Evolutionary conservation across 495 filamentous ascomycete genomes (phyloP), one percentile per base, ranked within the genome.

Genomic region (Penicillium cataractarum): DNA sequence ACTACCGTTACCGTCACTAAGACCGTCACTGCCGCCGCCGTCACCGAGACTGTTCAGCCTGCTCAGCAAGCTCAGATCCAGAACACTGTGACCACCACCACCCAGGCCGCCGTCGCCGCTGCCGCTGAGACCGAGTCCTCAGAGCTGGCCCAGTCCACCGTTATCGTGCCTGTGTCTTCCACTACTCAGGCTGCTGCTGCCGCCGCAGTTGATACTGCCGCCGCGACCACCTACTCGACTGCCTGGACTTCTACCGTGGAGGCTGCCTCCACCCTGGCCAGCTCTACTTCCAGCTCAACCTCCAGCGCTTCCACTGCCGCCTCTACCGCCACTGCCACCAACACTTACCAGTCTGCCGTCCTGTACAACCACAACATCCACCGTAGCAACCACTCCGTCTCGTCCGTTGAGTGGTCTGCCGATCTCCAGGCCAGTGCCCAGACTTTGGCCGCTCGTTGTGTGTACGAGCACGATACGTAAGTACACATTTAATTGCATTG

Each of bases 351-450:
- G 66, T 66, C 70, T 46, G 62, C 71, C 6, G 75, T 85, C 17
- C 70, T 93, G 40, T 80, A 86, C 69, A 86, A 89, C 75, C 95
- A 99, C 85, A 97, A 97, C 80, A 63, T 87, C 42, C 90, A 93
- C 76, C 93, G 95, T 66, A 82, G 84, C 71, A 93, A 91, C 78
- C 93, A 97, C 81, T 90, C 89, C 22, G 86, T 87, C 35, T 67
- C 72, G 17, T 83, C 79, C 39, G 65, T 98, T 22, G 70, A 64
- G 37, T 98, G 89, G 87, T 80, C 85, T 63, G 71, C 78, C 5
- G 75, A 76, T 51, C 81, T 92, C 42, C 88, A 88, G 40, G 60
- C 70, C n/a, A 89, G 80, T 46, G 93, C 95, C 27, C 63, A 73
- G 19, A 55, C 65, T 6, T 73, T 80, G 22, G 86, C 85, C 60